phyloP scores from a whole-genome alignment of 768 basidiomycete species.

The Chlorophyllum brunneum region DNA sequence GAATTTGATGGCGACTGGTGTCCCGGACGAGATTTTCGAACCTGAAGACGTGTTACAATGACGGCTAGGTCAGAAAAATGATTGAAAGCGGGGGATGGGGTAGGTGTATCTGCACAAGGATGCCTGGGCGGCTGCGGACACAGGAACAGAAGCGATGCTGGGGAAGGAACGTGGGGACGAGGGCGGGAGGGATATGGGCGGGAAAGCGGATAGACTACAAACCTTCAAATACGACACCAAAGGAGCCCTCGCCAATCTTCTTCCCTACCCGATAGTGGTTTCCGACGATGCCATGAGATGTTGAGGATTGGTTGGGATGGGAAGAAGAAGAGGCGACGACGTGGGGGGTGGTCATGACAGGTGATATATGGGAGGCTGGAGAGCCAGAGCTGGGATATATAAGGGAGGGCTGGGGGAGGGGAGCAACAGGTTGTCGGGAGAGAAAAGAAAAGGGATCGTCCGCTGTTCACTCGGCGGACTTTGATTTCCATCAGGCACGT shows the following conservation, averaged over 20 bases:
- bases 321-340: slow-evolving; percentile 73
- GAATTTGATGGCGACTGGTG: slow-evolving; percentile 96
- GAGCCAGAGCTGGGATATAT: slow-evolving; percentile 24
- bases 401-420: slow-evolving; percentile 16
- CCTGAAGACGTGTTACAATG: slow-evolving; percentile 40
- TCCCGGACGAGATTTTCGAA: slow-evolving; percentile 77
- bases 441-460: slow-evolving; percentile 24
- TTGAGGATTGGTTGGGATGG: slow-evolving; percentile 61
- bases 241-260: slow-evolving; percentile 99
- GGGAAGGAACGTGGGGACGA: background rate
- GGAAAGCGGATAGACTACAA: slow-evolving; percentile 22
- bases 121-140: background rate
- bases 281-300: slow-evolving; percentile 74
- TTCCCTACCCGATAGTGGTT: slow-evolving; percentile 88
- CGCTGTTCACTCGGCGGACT: slow-evolving; percentile 21
- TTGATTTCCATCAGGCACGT: slow-evolving; percentile 17
- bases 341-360: slow-evolving; percentile 84
- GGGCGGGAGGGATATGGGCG: background rate
- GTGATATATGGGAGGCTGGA: slow-evolving; percentile 28
- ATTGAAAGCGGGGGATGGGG: background rate
- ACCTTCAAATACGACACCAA: slow-evolving; percentile 98
- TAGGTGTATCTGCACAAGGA: background rate
- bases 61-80: background rate
- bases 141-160: background rate
- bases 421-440: slow-evolving; percentile 19